Evolutionary conservation across 1,284 basidiomycete genomes (phyloP), one percentile per base, ranked within the genome.

Genomic region (Porodaedalea pini): DNA sequence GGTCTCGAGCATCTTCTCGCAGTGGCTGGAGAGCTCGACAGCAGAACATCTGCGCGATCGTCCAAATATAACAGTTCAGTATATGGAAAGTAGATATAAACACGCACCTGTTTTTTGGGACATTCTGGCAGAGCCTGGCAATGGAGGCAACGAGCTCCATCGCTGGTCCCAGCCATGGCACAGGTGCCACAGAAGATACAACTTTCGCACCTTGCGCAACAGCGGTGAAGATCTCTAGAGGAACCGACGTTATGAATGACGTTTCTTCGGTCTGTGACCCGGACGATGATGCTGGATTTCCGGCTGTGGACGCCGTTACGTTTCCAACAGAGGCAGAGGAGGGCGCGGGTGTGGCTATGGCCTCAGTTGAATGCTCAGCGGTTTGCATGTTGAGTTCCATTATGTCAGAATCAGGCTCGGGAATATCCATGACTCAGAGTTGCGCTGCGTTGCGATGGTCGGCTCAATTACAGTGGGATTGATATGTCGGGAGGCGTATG

Each of bases 131-230:
- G 41, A 78, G 69, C 50, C 73, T 59, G 21, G 79, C 66, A 37
- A 80, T 75, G 25, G 62, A 67, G 37, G 70, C 72, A 6, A 79
- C 61, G 1, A 73, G 52, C 15, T 73, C 74, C 27, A 75, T 70
- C 13, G 73, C 71, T 8, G 75, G 72, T 13, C 65, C 69, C n/a
- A 82, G 66, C 48, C 71, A 78, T 39, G 81, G 81, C 4, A 81
- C 64, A 4, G 79, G 79, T 23, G 72, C 67, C 40, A 80, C 73
- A 54, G 77, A 65, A 8, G 79, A 40, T 2, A 31, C 27, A 4
- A 54, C 8, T 29, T 54, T 41, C 5, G 40, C 40, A 11, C 39
- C 40, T 4, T 32, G 27, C 15, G 25, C 29, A 13, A n/a, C 29
- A 34, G 25, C 44, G n/a, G 4, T 45, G 13, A 10, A 11, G 15